Conservation (phyloP, 2,329 filamentous ascomycete species). For the Leptosphaerulina australis region DNA sequence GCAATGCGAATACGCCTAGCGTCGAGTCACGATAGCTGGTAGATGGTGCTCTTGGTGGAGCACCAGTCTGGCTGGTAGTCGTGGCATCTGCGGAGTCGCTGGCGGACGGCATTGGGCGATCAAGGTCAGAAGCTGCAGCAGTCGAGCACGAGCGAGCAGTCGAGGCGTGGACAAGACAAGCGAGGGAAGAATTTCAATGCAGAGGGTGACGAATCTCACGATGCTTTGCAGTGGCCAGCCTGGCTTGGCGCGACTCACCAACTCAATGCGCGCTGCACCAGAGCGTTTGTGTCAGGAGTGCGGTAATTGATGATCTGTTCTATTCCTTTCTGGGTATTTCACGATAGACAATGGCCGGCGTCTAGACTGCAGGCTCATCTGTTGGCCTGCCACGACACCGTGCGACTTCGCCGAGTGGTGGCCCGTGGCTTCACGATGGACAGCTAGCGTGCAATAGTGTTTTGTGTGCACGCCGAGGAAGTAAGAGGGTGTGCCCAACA, state of each 20-base stretch:
- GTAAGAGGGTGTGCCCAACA: background rate
- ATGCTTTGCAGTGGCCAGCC: conserved; percentile 8
- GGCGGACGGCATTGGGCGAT: conserved; percentile 41
- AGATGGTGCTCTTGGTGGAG: conserved; percentile 26
- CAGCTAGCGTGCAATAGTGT: conserved; percentile 11
- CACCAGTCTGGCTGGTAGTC: conserved; percentile 31
- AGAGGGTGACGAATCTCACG: conserved; percentile 16
- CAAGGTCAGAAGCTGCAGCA: conserved; percentile 24
- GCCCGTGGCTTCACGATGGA: conserved; percentile 15
- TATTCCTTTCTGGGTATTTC: conserved; percentile 43
- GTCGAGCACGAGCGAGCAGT: conserved; percentile 29
- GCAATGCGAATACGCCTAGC: conserved; percentile 36
- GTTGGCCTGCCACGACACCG: conserved; percentile 19
- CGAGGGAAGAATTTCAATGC: conserved; percentile 21
- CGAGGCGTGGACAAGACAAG: conserved; percentile 28
- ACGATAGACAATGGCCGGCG: conserved; percentile 39
- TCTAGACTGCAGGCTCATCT: conserved; percentile 32
- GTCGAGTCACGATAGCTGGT: conserved; percentile 42
- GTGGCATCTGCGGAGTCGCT: conserved; percentile 41
- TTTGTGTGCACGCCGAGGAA: conserved; percentile 4
- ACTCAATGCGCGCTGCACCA: conserved; percentile 28
- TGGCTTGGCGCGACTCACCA: conserved; percentile 31
- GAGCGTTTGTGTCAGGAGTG: conserved; percentile 25
- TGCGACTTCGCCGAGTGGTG: conserved; percentile 15
- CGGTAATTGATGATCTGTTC: conserved; percentile 32